Base-by-base conservation (phyloP, 1,139 yeast genomes). In the Magnusiomyces suaveolens region DNA sequence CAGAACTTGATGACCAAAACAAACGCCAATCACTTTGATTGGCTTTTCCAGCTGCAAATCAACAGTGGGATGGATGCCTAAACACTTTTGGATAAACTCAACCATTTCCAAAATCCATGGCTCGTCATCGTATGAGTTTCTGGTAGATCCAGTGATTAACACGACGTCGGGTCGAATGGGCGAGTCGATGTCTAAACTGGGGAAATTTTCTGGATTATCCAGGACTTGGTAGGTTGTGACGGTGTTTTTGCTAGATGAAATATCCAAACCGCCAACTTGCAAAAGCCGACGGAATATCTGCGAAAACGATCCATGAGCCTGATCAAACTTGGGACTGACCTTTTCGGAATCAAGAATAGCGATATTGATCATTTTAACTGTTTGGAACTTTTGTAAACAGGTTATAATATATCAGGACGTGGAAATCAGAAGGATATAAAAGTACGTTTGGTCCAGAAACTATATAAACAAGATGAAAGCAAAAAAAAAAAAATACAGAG, bases 1-100 rank as follows among this genome's bases (percentile, higher is more conserved):
- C 26, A 87, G 68, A 20, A 87, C 73, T 66, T 89, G 97, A 67
- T 88, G 96, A 1, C 96, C 97, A 66, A 87, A 88, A 66, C 96
- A 89, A 44, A 88, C 73, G 0, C 94, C 90, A 2, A 78, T 75
- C 12, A 54, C 36, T 24, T 48, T 29, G 20, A 46, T 32, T 18
- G 38, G 38, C 25, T 29, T 29, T 29, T 8, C 36, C 6, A 10
- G 16, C 16, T 21, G 6, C 8, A 16, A 20, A 12, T 29, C 41
- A 24, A 23, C 2, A 3, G 21, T 2, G 12, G 18, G 32, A n/a
- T 10, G 14, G 8, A 43, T 18, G 6, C 18, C 43, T 3, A 44
- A 44, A 18, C 47, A 44, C n/a, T 44, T 12, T 24, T 25, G 47
- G 12, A 25, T 16, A 44, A 44, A 44, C 20, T 44, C 47, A 4